Percentiles rank a stretch among this genome's conserved stretches.
Evolutionary conservation across 345 rosid genomes (phyloP).

Genomic region (Salix viminalis): DNA sequence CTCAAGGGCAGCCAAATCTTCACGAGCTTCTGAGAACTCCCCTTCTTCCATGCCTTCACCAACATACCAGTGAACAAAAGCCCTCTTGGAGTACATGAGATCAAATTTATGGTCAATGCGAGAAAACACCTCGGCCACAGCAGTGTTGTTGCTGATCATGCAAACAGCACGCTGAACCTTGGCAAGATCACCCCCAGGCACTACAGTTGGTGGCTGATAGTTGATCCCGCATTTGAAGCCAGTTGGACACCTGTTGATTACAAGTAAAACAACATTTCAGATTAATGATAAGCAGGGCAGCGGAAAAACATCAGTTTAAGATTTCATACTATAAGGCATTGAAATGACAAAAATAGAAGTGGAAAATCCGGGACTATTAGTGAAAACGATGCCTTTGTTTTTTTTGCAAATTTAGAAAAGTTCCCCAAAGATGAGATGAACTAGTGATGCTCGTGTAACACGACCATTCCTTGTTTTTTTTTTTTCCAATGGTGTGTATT

Average conservation of each 20-base stretch:
- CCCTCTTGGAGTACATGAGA: slow-evolving; percentile 39
- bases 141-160: slow-evolving; percentile 43
- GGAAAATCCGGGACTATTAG: not conserved
- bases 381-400: not conserved
- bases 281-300: not conserved
- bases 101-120: slow-evolving; percentile 36
- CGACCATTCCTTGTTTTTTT: not conserved
- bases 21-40: slow-evolving; percentile 37
- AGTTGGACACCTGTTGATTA: slow-evolving; percentile 31
- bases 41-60: slow-evolving; percentile 45
- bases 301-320: not conserved
- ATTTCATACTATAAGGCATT: not conserved
- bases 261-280: not conserved
- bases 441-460: not conserved
- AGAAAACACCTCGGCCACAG: slow-evolving; percentile 39
- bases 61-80: slow-evolving; percentile 39
- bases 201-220: slow-evolving; percentile 34
- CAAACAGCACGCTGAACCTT: slow-evolving; percentile 38
- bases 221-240: slow-evolving; percentile 41
- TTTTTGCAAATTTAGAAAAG: not conserved
- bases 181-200: slow-evolving; percentile 39
- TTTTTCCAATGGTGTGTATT: not conserved
- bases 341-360: not conserved
- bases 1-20: slow-evolving; percentile 35
- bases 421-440: not conserved